Percentiles rank a stretch among this genome's conserved stretches.
phyloP scores from a whole-genome alignment of 768 basidiomycete species.

The Leccinellum luteum region DNA sequence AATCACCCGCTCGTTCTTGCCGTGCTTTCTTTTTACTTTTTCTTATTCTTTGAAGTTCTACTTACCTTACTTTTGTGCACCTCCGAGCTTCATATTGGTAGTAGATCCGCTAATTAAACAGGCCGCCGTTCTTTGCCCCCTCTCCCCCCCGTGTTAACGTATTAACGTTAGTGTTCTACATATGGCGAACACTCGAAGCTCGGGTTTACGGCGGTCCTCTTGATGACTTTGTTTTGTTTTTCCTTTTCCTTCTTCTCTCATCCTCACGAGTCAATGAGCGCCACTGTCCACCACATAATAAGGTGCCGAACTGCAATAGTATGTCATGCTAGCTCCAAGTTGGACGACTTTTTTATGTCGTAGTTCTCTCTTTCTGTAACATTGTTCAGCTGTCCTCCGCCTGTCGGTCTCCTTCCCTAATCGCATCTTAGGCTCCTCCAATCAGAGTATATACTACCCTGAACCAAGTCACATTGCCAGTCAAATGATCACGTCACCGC shows the following conservation, averaged over 20 bases:
- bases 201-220: not conserved
- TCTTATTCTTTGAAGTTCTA: not conserved
- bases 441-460: not conserved
- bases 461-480: not conserved
- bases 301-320: not conserved
- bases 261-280: not conserved
- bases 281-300: not conserved
- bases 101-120: slow-evolving; percentile 15
- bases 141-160: not conserved
- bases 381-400: not conserved
- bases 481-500: not conserved
- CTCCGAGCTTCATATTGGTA: slow-evolving; percentile 15
- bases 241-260: not conserved
- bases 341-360: not conserved
- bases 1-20: slow-evolving; percentile 18
- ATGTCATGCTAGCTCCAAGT: not conserved
- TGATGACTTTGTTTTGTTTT: too few species aligned
- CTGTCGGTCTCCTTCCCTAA: not conserved
- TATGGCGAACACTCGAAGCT: not conserved
- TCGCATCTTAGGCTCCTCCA: not conserved
- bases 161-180: not conserved
- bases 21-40: slow-evolving; percentile 1
- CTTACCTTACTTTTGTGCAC: not conserved
- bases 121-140: not conserved
- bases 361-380: not conserved